Base-by-base conservation (phyloP, 1,284 basidiomycete genomes). In the Golubevia sp. region DNA sequence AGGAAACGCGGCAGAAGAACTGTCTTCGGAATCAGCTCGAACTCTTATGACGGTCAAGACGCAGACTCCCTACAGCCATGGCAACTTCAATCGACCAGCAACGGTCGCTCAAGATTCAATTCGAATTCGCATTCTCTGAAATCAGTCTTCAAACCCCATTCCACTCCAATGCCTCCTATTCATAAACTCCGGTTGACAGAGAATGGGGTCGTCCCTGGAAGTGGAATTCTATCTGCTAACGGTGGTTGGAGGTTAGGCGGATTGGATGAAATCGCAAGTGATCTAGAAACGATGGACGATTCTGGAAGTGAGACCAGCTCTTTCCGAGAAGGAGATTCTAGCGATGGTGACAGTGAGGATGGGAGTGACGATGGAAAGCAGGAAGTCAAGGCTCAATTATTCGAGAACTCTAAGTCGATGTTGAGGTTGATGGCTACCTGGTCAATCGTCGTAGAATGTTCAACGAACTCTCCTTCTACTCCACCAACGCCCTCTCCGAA, bases 321-420 rank as follows among this genome's bases (percentile, higher is more conserved):
- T 13, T 44, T 44, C 38, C 11, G 38, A 44, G 38, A 44, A 44
- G 38, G 38, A 15, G 38, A 44, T 13, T 13, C 1, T 18, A 13
- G 11, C 11, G 62, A 62, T 26, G 62, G 52, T 21, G 59, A 64
- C 8, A 48, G 44, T 54, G 50, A 25, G 23, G 49, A 53, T 26
- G 44, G 50, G 20, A 25, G 24, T 24, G 24, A 24, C 6, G 58
- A 59, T 27, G 57, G 55, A 27, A 53, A 59, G 7, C 38, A 59
- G n/a, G 51, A 53, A 21, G 5, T 53, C 2, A 25, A 20, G 7
- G 11, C 38, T 44, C 38, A 18, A 44, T 44, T 44, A 44, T 13
- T 44, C 18, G 38, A 44, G 38, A 44, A 8, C 18, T 44, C 38
- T 8, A 44, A 44, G 38, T 44, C 38, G 18, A 44, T 44, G 38